These are phyloP conservation scores for Paratinospora sagittata DNA, from an alignment of 164 flowering plant genomes.

Conservation along the genomic window DNA sequence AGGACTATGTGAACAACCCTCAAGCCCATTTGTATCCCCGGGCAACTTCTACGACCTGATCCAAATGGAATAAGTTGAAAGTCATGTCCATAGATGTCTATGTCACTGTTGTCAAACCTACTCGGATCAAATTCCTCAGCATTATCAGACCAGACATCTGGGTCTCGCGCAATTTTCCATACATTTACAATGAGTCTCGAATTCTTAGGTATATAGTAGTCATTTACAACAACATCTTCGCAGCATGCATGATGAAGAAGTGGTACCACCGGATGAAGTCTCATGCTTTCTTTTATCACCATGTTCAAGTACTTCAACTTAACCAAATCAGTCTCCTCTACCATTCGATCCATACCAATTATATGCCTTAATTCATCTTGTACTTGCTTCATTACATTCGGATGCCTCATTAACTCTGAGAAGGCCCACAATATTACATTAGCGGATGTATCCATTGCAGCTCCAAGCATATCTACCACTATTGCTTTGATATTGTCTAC, in stretches of 20 bases:
- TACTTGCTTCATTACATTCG: slow-evolving; percentile 9
- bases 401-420: slow-evolving; percentile 12
- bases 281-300: slow-evolving; percentile 23
- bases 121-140: slow-evolving; percentile 10
- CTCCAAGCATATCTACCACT: slow-evolving; percentile 12
- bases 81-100: not conserved
- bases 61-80: slow-evolving; percentile 12
- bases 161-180: slow-evolving; percentile 23
- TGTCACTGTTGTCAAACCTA: slow-evolving; percentile 3
- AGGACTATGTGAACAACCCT: slow-evolving; percentile 4
- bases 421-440: slow-evolving; percentile 10
- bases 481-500: slow-evolving; percentile 15
- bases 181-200: slow-evolving; percentile 17
- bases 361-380: slow-evolving; percentile 12
- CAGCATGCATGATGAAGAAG: slow-evolving; percentile 18
- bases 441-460: slow-evolving; percentile 9
- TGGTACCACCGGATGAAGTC: slow-evolving; percentile 25
- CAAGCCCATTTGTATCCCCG: slow-evolving; percentile 3
- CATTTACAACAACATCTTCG: slow-evolving; percentile 15
- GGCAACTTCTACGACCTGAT: slow-evolving; percentile 17
- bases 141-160: slow-evolving; percentile 13
- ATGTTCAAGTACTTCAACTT: slow-evolving; percentile 13
- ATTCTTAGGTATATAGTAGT: slow-evolving; percentile 16
- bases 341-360: slow-evolving; percentile 17
- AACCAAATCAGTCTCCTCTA: slow-evolving; percentile 19